Percentiles rank a stretch among this genome's conserved stretches.
These are phyloP conservation scores for Fragaria vesca DNA, from an alignment of 306 rosid species.

Conservation along the genomic window DNA sequence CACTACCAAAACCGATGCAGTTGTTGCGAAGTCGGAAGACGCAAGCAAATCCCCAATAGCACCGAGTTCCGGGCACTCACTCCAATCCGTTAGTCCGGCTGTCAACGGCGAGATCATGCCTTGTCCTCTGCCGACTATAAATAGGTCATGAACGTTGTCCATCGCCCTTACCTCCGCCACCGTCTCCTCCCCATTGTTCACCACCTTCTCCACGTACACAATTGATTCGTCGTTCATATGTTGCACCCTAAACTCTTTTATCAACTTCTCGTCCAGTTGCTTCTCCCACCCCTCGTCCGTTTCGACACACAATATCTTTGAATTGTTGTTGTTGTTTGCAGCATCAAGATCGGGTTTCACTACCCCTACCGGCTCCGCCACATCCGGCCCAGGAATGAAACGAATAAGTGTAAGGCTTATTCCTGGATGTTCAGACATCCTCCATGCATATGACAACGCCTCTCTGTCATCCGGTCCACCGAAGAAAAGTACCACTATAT, in stretches of 20 bases:
- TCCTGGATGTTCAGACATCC: constrained; percentile 71
- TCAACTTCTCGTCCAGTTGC: constrained; percentile 49
- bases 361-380: background rate
- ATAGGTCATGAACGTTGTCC: constrained; percentile 64
- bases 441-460: constrained; percentile 75
- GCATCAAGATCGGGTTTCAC: background rate
- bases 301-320: constrained; percentile 32
- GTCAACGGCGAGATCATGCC: constrained; percentile 68
- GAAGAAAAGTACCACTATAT: constrained; percentile 58
- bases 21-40: constrained; percentile 82
- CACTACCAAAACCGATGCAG: constrained; percentile 76
- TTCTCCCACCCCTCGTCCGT: constrained; percentile 47
- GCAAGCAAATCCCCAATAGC: constrained; percentile 87
- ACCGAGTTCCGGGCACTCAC: constrained; percentile 91
- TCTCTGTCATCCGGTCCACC: constrained; percentile 97
- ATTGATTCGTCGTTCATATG: constrained; percentile 35
- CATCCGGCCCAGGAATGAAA: constrained; percentile 44
- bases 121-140: constrained; percentile 88
- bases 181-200: constrained; percentile 82
- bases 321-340: background rate
- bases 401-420: constrained; percentile 55
- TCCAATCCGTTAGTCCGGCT: constrained; percentile 93
- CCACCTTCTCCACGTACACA: constrained; percentile 52
- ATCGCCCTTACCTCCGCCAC: constrained; percentile 66
- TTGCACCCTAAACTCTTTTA: constrained; percentile 45